A percentile compares a stretch with the other conserved stretches of the same genome.
Evolutionary conservation across 768 basidiomycete species (phyloP).

Genomic region (Phaffia australis): DNA sequence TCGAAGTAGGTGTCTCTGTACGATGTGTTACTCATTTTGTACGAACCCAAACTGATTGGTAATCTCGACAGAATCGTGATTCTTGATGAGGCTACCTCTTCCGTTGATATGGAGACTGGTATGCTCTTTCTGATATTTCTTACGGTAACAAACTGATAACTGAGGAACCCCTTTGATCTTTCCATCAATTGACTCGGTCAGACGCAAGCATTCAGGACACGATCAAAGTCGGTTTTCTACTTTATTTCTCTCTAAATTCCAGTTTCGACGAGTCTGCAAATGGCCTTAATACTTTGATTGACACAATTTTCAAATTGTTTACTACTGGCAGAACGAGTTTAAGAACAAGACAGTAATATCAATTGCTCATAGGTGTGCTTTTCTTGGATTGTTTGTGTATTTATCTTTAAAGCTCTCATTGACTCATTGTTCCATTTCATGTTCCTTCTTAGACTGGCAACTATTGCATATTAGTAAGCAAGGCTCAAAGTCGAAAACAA

Average conservation of each 20-base stretch:
- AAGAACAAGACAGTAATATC: conserved; percentile 71
- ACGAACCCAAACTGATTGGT: not conserved
- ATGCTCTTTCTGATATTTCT: conserved; percentile 34
- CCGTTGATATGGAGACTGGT: conserved; percentile 52
- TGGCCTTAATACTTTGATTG: no score
- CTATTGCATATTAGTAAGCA: conserved; percentile 10
- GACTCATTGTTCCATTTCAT: not conserved
- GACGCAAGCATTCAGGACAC: not conserved
- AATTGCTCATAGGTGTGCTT: conserved; percentile 57
- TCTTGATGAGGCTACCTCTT: conserved; percentile 85
- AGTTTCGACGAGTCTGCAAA: conserved; percentile 56
- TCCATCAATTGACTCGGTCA: not conserved
- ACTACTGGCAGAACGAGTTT: conserved; percentile 75
- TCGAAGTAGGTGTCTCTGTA: conserved; percentile 75
- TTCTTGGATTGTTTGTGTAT: conserved; percentile 41
- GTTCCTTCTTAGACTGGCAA: conserved; percentile 4
- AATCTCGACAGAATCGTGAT: conserved; percentile 38
- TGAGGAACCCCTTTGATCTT: conserved; percentile 8
- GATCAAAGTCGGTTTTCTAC: not conserved
- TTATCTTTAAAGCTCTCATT: no score
- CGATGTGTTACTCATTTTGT: conserved; percentile 46
- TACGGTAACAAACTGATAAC: conserved; percentile 5
- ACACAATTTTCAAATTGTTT: conserved; percentile 29
- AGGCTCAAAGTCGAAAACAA: no score
- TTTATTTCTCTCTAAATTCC: conserved; percentile 30